Conservation (phyloP, 768 basidiomycete species). For the Hysterangium stoloniferum region DNA sequence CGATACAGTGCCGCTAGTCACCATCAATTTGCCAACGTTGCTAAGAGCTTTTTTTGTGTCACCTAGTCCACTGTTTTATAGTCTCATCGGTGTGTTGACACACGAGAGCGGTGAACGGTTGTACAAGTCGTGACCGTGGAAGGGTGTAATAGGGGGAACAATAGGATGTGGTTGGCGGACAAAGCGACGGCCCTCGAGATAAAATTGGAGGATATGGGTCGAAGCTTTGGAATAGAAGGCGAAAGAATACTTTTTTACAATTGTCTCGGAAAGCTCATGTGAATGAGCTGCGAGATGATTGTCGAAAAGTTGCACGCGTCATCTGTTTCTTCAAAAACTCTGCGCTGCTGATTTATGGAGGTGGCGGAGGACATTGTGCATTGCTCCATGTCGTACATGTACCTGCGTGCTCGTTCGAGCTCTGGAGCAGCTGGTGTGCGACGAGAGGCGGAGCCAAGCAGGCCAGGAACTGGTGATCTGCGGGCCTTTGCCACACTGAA, state of each 20-base stretch:
- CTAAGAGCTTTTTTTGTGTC: too few relatives aligned
- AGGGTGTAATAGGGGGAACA: conserved; percentile 63
- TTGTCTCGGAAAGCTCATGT: conserved; percentile 89
- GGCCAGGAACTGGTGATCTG: conserved; percentile 40
- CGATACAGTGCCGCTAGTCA: too few relatives aligned
- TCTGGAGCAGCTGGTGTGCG: conserved; percentile 55
- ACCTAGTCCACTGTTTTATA: too few relatives aligned
- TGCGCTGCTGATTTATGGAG: conserved; percentile 98
- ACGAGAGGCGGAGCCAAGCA: conserved; percentile 42
- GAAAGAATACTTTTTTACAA: conserved; percentile 97
- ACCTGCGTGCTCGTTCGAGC: conserved; percentile 31
- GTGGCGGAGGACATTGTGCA: conserved; percentile 86
- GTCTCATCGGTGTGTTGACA: conserved; percentile 69
- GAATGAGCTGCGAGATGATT: conserved; percentile 79
- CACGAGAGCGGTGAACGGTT: conserved; percentile 37
- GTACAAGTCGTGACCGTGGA: conserved; percentile 17
- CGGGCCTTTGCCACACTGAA: conserved; percentile 64
- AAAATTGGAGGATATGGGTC: conserved; percentile 87
- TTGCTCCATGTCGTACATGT: conserved; percentile 98
- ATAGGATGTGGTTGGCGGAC: conserved; percentile 35
- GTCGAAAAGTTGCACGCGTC: conserved; percentile 83
- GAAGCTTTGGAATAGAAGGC: conserved; percentile 96
- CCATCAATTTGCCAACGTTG: too few relatives aligned
- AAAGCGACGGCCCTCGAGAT: conserved; percentile 81
- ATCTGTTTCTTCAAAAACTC: conserved; percentile 84